Evolutionary conservation across 192 early-diverging fungal genomes (phyloP), one percentile per base, ranked within the genome.

Genomic region (Anaeromyces robustus): DNA sequence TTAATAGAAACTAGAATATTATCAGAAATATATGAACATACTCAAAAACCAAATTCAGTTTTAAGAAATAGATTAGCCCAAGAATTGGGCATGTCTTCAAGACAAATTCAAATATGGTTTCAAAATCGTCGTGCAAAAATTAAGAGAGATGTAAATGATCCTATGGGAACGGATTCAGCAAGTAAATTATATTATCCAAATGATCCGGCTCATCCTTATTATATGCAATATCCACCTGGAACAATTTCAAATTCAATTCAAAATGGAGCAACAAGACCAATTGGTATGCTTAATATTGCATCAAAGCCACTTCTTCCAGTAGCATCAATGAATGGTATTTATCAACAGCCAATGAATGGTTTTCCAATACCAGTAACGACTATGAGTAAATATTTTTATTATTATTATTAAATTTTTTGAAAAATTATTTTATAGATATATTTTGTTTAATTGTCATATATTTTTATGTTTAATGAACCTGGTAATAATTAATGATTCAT

Each of bases 81-180:
- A 82, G 85, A 88, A 78, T 84, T 94, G 26, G 89, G 89, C 77
- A 92, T 95, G 92, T 87, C 90, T 4, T 86, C 89, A 77, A 87
- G 94, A 29, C 88, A 86, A 59, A 92, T 95, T 82, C 94, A 95
- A 81, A 92, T 95, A 37, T 95, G 94, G 94, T 95, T 95, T 82
- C 94, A 95, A 82, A 95, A 95, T 86, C 85, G 92, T 68, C 84
- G 94, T 14, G 93, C 93, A 19, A 95, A 95, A 80, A 87, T 93
- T 29, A 94, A 94, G 28, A 26, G 52, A 68, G 52, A 68, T 68
- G 52, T 68, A 9, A 68, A 68, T n/a, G 52, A 68, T 68, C 52
- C 52, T 11, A 9, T 68, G 19, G 52, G 52, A 68, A 68, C 52
- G 0, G 52, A 68, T 68, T 68, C 52, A n/a, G 26, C 52, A 2